A percentile compares a stretch with the other conserved stretches of the same genome.
Conservation (phyloP, 1,139 yeast species). For the Hansenula lynferdii region DNA sequence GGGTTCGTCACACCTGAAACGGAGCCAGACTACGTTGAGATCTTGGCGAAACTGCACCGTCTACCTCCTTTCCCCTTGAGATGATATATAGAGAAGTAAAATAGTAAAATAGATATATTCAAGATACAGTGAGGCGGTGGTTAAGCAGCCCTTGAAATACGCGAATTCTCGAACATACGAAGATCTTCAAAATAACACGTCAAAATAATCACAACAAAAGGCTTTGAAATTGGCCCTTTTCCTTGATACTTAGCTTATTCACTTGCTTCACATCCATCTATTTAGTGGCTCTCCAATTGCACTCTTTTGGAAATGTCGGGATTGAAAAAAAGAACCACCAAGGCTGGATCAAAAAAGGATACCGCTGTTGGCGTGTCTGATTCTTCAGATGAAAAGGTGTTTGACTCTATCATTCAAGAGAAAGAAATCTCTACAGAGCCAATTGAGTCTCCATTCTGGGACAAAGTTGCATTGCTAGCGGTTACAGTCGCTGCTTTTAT, state of each 20-base stretch:
- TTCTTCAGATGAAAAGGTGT: background rate
- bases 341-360: background rate
- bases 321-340: conserved; percentile 3
- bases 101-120: background rate
- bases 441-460: conserved; percentile 21
- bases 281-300: background rate
- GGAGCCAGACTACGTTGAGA: conserved; percentile 59
- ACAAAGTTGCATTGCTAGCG: conserved; percentile 37
- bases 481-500: conserved; percentile 64
- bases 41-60: conserved; percentile 61
- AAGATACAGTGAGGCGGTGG: background rate
- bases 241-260: too few species aligned
- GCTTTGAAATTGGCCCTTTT: too few species aligned
- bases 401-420: background rate
- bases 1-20: conserved; percentile 58
- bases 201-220: background rate
- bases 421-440: background rate
- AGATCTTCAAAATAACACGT: background rate
- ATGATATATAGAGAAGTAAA: conserved; percentile 6
- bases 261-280: background rate
- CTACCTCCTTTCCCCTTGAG: conserved; percentile 62
- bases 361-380: background rate
- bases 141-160: background rate
- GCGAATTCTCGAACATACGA: background rate
- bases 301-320: background rate